Conservation (phyloP, 345 rosid species). For the Passiflora organensis region DNA sequence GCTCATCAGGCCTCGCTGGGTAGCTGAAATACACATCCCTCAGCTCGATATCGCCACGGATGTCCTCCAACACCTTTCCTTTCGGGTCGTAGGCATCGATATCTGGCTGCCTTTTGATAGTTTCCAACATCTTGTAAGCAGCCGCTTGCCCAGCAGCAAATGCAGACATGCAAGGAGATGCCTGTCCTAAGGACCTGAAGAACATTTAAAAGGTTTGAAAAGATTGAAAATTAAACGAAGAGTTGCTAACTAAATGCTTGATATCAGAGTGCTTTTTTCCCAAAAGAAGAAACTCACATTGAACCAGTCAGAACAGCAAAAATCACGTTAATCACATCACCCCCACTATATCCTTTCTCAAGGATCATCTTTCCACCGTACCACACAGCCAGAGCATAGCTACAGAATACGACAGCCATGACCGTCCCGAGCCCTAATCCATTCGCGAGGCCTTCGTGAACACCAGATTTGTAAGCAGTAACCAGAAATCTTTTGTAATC, state of each 20-base stretch:
- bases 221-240: background rate
- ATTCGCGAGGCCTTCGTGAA: slow-evolving; percentile 11
- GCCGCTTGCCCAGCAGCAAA: slow-evolving; percentile 21
- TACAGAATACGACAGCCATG: slow-evolving; percentile 8
- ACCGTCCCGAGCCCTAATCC: slow-evolving; percentile 12
- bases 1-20: slow-evolving; percentile 26
- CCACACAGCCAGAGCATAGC: slow-evolving; percentile 19
- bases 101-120: slow-evolving; percentile 14
- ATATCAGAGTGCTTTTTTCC: background rate
- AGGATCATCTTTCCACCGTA: slow-evolving; percentile 19
- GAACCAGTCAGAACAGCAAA: slow-evolving; percentile 18
- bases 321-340: slow-evolving; percentile 10
- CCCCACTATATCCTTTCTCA: slow-evolving; percentile 18
- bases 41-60: slow-evolving; percentile 22
- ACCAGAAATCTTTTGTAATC: slow-evolving; percentile 9
- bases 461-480: slow-evolving; percentile 14
- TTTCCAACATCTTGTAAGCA: slow-evolving; percentile 19
- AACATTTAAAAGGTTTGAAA: background rate
- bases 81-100: slow-evolving; percentile 11
- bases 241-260: background rate
- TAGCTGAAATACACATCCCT: slow-evolving; percentile 20
- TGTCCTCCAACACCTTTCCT: slow-evolving; percentile 5
- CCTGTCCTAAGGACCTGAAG: slow-evolving; percentile 20
- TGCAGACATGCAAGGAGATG: slow-evolving; percentile 20
- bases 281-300: slow-evolving; percentile 10